Conservation (phyloP, 805 yeast species). For the Tetrapisispora fleetii region DNA sequence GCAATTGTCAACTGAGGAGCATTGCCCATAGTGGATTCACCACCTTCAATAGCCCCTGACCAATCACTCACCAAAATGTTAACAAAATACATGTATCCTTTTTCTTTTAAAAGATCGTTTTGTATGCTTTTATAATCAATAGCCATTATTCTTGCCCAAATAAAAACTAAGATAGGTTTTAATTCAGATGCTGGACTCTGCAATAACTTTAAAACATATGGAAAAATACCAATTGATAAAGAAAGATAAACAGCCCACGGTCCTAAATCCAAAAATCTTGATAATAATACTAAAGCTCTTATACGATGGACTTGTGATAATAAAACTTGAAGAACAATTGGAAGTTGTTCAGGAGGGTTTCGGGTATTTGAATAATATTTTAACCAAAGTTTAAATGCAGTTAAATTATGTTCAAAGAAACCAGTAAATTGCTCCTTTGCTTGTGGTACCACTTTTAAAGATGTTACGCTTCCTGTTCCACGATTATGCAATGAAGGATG, state of each 20-base stretch:
- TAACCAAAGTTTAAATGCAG: slow-evolving; percentile 95
- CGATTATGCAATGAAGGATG: slow-evolving; percentile 16
- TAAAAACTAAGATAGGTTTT: slow-evolving; percentile 87
- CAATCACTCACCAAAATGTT: slow-evolving; percentile 53
- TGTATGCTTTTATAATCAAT: slow-evolving; percentile 87
- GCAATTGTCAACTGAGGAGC: slow-evolving; percentile 18
- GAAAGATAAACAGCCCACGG: slow-evolving; percentile 97
- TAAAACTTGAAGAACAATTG: slow-evolving; percentile 85
- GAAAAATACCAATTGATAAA: slow-evolving; percentile 88
- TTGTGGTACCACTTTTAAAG: slow-evolving; percentile 12
- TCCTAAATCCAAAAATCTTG: slow-evolving; percentile 84
- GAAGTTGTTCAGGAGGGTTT: slow-evolving; percentile 89
- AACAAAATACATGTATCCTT: slow-evolving; percentile 80
- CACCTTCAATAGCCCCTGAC: slow-evolving; percentile 6
- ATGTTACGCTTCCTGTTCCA: slow-evolving; percentile 9
- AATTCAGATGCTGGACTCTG: slow-evolving; percentile 94
- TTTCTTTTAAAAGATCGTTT: slow-evolving; percentile 83
- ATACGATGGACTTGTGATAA: slow-evolving; percentile 90
- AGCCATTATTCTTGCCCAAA: slow-evolving; percentile 97
- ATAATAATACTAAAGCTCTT: slow-evolving; percentile 73
- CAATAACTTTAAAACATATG: slow-evolving; percentile 78
- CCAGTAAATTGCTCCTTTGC: slow-evolving; percentile 72
- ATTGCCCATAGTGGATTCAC: slow-evolving; percentile 10
- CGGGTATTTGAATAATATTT: slow-evolving; percentile 78
- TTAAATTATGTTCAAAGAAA: slow-evolving; percentile 89